Evolutionary conservation across 139 green algal genomes (phyloP).

Genomic region (Edaphochlamys debaryana): DNA sequence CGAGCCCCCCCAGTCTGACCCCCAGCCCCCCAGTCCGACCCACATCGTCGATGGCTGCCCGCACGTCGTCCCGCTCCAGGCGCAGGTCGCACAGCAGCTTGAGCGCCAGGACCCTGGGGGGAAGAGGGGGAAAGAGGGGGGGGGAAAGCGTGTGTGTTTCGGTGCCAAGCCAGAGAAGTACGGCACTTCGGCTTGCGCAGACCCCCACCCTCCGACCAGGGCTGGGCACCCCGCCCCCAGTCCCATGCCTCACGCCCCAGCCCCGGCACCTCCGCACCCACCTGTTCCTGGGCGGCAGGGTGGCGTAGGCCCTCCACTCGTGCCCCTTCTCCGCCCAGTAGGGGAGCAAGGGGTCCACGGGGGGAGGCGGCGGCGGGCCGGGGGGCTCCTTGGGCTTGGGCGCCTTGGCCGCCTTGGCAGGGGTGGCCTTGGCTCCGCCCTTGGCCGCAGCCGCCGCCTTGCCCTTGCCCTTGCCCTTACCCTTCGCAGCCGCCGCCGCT

Average conservation of each 20-base stretch:
- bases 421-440: background rate
- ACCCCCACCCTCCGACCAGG: no score
- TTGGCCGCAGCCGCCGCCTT: background rate
- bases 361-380: background rate
- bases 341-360: slow-evolving; percentile 11
- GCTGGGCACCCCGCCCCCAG: background rate
- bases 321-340: slow-evolving; percentile 18
- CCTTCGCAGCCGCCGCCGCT: background rate
- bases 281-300: slow-evolving; percentile 6
- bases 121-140: background rate
- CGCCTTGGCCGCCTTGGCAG: no score
- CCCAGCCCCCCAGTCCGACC: no score
- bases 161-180: no score
- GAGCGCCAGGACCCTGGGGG: slow-evolving; percentile 31
- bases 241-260: background rate
- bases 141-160: no score
- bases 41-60: background rate
- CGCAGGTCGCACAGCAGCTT: slow-evolving; percentile 42
- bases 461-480: background rate
- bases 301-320: slow-evolving; percentile 28
- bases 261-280: background rate
- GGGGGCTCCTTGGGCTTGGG: background rate
- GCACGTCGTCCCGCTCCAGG: slow-evolving; percentile 35
- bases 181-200: no score
- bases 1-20: no score